A percentile compares a stretch with the other conserved stretches of the same genome.
phyloP scores from a whole-genome alignment of 257 asterid species.

The Solanum clarkiae region DNA sequence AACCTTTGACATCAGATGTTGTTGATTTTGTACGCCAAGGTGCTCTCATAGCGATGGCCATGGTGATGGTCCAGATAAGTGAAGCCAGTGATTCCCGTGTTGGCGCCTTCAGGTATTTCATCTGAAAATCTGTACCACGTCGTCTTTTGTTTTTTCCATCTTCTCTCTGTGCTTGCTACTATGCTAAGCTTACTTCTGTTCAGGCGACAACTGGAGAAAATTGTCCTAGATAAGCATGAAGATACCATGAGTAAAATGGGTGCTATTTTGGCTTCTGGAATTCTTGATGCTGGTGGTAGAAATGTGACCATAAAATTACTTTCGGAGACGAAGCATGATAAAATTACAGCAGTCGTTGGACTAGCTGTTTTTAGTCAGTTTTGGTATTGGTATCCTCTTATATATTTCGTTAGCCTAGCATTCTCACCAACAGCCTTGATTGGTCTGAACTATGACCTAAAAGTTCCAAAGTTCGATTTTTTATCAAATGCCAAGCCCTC shows the following conservation, averaged over 20 bases:
- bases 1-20: slow-evolving; percentile 92
- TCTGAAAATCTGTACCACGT: neutral
- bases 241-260: slow-evolving; percentile 99
- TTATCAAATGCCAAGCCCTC: slow-evolving; percentile 91
- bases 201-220: slow-evolving; percentile 91
- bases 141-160: neutral
- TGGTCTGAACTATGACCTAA: slow-evolving; percentile 79
- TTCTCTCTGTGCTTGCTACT: neutral
- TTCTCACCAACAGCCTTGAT: slow-evolving; percentile 98
- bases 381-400: slow-evolving; percentile 99
- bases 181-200: neutral
- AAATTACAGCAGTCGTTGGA: slow-evolving; percentile 82
- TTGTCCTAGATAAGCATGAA: slow-evolving; percentile 86
- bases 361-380: slow-evolving; percentile 96
- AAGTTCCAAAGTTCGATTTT: slow-evolving; percentile 88
- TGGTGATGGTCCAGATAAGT: slow-evolving; percentile 93
- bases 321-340: slow-evolving; percentile 81
- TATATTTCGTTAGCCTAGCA: slow-evolving; percentile 75
- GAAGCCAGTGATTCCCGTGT: slow-evolving; percentile 98
- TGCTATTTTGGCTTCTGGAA: slow-evolving; percentile 94
- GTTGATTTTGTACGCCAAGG: slow-evolving; percentile 99
- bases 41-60: slow-evolving; percentile 97
- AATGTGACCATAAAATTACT: slow-evolving; percentile 78
- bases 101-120: slow-evolving; percentile 75
- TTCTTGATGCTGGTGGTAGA: slow-evolving; percentile 97